A percentile compares a stretch with the other conserved stretches of the same genome.
Evolutionary conservation across 2,329 filamentous ascomycete species (phyloP).

Genomic region (Clarireedia hainanense): DNA sequence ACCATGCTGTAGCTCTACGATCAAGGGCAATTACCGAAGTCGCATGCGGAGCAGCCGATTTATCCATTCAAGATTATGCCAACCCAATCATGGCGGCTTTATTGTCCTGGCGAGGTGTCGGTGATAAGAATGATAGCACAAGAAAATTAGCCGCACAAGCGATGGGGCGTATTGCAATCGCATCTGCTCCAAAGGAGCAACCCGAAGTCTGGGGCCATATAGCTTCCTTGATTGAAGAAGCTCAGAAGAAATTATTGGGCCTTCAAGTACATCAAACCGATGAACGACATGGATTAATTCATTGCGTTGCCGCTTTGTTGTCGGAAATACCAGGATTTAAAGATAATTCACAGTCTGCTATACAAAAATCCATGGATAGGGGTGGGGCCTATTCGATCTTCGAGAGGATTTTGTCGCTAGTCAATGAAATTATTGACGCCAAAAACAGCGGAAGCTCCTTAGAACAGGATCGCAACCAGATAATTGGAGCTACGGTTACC

Average conservation of each 20-base stretch:
- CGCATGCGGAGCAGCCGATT: conserved; percentile 55
- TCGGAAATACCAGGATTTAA: background rate
- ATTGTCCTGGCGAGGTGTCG: conserved; percentile 75
- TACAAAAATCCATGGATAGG: background rate
- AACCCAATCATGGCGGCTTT: conserved; percentile 48
- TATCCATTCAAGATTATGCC: conserved; percentile 38
- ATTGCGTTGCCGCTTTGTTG: conserved; percentile 28
- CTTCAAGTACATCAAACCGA: conserved; percentile 50
- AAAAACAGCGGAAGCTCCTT: background rate
- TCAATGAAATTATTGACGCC: background rate
- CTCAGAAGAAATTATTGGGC: conserved; percentile 11
- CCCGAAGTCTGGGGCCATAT: background rate
- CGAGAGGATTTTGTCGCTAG: background rate
- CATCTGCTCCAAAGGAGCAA: background rate
- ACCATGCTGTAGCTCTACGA: conserved; percentile 84
- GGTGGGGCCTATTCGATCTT: background rate
- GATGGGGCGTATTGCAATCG: conserved; percentile 33
- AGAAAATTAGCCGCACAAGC: conserved; percentile 64
- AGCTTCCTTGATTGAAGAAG: background rate
- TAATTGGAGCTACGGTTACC: conserved; percentile 49
- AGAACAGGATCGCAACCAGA: conserved; percentile 29
- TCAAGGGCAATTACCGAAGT: conserved; percentile 76
- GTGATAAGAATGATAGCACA: conserved; percentile 66
- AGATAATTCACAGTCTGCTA: background rate
- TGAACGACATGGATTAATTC: conserved; percentile 59